Base-by-base conservation (phyloP, 2,329 filamentous ascomycete genomes). In the Penicillium sp. region DNA sequence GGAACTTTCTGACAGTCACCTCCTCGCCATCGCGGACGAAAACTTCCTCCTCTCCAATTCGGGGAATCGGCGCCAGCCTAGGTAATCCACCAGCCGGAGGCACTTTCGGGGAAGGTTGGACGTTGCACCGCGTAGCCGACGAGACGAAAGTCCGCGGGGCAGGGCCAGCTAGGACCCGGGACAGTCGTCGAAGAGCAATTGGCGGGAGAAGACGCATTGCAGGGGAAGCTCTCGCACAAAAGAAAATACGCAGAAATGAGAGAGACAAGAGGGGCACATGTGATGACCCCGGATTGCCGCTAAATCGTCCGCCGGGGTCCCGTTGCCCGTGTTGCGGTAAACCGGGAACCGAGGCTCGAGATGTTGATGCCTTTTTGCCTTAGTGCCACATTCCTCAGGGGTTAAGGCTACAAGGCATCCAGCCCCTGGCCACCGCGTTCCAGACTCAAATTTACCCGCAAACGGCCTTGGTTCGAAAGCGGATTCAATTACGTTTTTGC, bases 391-490 rank as follows among this genome's bases (percentile, higher is more conserved):
- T n/a, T 14, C 6, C 18, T n/a, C 0, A 3, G 22, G 11, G 8
- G 6, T 20, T 28, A 46, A 41, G 38, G 43, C 18, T 38, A 8
- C 20, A 8, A 41, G 39, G 22, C 39, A 41, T 2, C 8, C 4
- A 28, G 3, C 20, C 20, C 20, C 20, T 22, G 20, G 22, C 36
- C 18, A n/a, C 11, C 36, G 30, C 40, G 47, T 40, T 46, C 42
- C 45, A 18, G 28, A 24, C 46, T 60, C 60, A 58, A 20, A 20
- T 38, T 20, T 20, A 38, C 35, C 35, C 60, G 53, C 61, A 61
- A 62, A 46, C 50, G 40, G n/a, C 35, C 39, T 18, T 40, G 50
- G 16, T 44, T 42, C 35, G 18, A 38, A 38, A 38, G 4, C 35
- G 18, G 31, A n/a, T 33, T 20, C 51, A 22, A 56, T 54, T 54